Base-by-base conservation (phyloP, 805 yeast species). In the Wickerhamiella spandovensis region DNA sequence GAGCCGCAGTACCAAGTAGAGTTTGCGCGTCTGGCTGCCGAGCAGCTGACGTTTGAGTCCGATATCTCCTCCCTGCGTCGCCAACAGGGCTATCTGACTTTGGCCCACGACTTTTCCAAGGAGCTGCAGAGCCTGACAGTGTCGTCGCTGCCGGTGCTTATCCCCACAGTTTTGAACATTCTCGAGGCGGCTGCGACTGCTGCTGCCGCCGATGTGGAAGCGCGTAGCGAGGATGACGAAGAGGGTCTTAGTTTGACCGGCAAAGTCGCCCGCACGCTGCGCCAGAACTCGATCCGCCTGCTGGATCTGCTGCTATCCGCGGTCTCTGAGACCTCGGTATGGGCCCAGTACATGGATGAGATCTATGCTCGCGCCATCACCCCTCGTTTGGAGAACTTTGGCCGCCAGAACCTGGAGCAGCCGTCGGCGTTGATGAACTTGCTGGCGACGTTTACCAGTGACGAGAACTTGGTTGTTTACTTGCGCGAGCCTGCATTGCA, bases 331-430 rank as follows among this genome's bases (percentile, higher is more conserved):
- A 53, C 61, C 1, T 72, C 71, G 48, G 64, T 75, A 35, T 88
- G 96, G 95, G 53, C 48, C 2, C 54, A 60, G 5, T 67, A 68
- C 8, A 73, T 73, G 54, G 71, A 76, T 18, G 57, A 65, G 1
- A 75, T 92, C 12, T 82, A 76, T 59, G 61, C 65, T 2, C 61
- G 68, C 22, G 69, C 87, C 21, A 68, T 90, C 13, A 58, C 63
- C 20, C 88, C 95, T 7, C 76, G 94, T 59, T 69, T 92, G 57
- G 69, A 53, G 0, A 69, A 73, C 12, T 90, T 90, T 64, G 82
- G 82, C 2, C 73, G 68, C 41, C 95, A 84, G 58, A 92, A 90
- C 62, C 69, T 82, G 30, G 94, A 87, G 61, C 87, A 83, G 58
- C 81, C 90, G 0, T 87, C 97, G 0, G 75, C 95, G 0, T 62